Evolutionary conservation across 2,329 filamentous ascomycete species (phyloP), one percentile per base, ranked within the genome.

Genomic region (Alternaria conjuncta): DNA sequence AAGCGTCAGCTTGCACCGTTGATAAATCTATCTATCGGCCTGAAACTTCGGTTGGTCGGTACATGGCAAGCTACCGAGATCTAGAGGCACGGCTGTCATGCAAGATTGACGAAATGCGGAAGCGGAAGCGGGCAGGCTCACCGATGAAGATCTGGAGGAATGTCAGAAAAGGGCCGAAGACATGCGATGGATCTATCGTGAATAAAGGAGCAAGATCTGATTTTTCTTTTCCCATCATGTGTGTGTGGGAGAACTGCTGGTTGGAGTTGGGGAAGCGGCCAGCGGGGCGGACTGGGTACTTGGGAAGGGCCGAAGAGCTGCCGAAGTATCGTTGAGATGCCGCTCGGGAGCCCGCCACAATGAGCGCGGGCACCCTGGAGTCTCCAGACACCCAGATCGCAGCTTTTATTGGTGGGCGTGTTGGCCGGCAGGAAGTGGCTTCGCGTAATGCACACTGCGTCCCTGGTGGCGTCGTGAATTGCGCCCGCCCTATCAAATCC

Each of bases 61-160:
- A 54, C 9, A 28, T 53, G n/a, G 25, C 23, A 23, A 63, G 56
- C 49, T 60, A 63, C 61, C 45, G 61, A 63, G 61, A 63, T 60
- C 61, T 60, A 60, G 61, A 55, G 61, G 51, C 61, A 54, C 51
- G 50, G 56, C 45, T 55, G 44, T 25, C 45, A 58, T 55, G 57
- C 56, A 55, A 45, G 61, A 63, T 60, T 55, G 57, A 60, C 61
- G 55, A 46, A 63, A 60, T 55, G 61, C 61, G 61, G 61, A 60
- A 63, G 61, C 61, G 61, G 61, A 60, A 63, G 56, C 61, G 61
- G 56, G 51, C 45, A 47, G 49, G 60, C 60, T 60, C 55, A 63
- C 60, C 60, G 60, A 59, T 63, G 44, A 63, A 49, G 47, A 32
- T 32, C 55, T 62, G 60, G 41, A 44, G 54, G 54, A 5, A 43